Evolutionary conservation across 441 rosid genomes (phyloP).

Genomic region (Syzygium syzygioides): DNA sequence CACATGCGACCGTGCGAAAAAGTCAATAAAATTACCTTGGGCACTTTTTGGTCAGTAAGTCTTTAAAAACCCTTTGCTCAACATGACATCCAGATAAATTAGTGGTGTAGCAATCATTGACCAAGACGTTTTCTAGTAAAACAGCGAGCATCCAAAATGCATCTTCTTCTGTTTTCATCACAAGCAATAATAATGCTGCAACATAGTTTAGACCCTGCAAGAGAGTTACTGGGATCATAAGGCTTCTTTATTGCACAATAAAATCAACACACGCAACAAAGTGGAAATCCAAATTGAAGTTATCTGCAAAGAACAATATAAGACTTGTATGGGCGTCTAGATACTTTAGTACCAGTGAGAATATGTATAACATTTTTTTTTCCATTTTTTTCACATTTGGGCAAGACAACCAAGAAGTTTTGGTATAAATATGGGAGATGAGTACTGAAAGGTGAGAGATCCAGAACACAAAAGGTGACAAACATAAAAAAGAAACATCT

Average conservation of each 20-base stretch:
- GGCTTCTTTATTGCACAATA: neutral
- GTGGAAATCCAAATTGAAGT: neutral
- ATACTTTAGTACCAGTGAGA: neutral
- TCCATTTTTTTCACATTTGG: neutral
- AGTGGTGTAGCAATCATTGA: conserved; percentile 87
- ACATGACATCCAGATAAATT: conserved; percentile 97
- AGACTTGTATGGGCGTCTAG: neutral
- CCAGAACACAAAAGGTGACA: neutral
- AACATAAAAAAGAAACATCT: neutral
- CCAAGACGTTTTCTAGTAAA: conserved; percentile 88
- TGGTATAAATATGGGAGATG: neutral
- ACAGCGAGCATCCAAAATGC: conserved; percentile 99
- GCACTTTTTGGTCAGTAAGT: conserved; percentile 76
- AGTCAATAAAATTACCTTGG: conserved; percentile 44
- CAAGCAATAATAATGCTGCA: conserved; percentile 87
- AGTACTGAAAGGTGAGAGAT: neutral
- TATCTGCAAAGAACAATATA: neutral
- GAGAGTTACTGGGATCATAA: neutral
- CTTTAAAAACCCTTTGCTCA: conserved; percentile 95
- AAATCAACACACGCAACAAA: neutral
- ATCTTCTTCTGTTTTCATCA: conserved; percentile 99
- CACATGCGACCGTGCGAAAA: neutral
- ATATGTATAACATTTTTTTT: neutral
- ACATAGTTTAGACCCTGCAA: conserved; percentile 90
- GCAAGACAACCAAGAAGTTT: neutral